Conservation (phyloP, 192 early-diverging fungal species). For the Bifiguratus adelaidae region DNA sequence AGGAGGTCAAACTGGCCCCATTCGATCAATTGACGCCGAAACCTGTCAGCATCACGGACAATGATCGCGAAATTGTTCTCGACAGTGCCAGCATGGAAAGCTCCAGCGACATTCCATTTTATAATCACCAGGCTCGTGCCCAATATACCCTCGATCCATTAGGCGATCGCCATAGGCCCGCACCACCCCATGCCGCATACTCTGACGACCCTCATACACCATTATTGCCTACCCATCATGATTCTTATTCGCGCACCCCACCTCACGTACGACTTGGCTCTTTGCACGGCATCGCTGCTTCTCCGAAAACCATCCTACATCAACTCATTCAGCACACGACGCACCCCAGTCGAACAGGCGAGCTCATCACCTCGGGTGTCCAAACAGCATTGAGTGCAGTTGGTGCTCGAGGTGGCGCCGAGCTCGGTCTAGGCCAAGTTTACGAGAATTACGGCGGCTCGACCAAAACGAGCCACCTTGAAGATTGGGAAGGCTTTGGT, state of each 20-base stretch:
- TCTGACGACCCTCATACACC: not conserved
- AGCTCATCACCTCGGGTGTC: not conserved
- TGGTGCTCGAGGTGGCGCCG: not conserved
- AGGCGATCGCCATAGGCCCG: not conserved
- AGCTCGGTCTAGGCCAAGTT: not conserved
- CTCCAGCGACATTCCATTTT: not conserved
- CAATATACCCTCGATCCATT: not conserved
- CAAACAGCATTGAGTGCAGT: not conserved
- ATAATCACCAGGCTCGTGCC: not conserved
- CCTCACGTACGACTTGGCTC: not conserved
- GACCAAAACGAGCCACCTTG: no score
- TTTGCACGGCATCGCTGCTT: not conserved
- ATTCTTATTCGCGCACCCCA: not conserved
- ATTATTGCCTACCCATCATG: not conserved
- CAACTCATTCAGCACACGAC: not conserved
- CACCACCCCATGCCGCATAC: not conserved
- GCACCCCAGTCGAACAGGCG: not conserved
- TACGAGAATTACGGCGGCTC: constrained; percentile 1
- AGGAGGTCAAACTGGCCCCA: not conserved
- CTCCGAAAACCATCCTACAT: constrained; percentile 1
- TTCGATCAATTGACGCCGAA: not conserved
- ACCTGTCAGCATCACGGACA: no score
- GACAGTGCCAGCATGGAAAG: not conserved
- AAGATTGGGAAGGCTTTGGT: no score
- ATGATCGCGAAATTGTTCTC: no score